Evolutionary conservation across 2,329 filamentous ascomycete genomes (phyloP).

Genomic region (Claviceps lovelessii): DNA sequence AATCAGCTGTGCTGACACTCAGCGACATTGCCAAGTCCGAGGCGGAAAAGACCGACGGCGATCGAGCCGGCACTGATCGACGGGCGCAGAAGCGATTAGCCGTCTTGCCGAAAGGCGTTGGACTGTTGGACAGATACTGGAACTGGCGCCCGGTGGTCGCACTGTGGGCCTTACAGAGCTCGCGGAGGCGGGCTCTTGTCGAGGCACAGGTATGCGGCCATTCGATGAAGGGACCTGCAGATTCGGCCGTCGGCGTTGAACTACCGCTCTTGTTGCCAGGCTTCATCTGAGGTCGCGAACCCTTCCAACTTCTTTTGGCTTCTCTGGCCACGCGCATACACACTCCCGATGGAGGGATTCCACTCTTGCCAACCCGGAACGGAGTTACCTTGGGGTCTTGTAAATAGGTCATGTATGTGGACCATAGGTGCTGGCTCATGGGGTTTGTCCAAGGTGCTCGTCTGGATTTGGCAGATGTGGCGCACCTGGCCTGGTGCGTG

Average conservation of each 20-base stretch:
- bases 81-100: slow-evolving; percentile 36
- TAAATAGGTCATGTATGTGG: slow-evolving; percentile 48
- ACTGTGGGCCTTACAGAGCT: slow-evolving; percentile 45
- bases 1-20: slow-evolving; percentile 46
- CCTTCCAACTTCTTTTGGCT: slow-evolving; percentile 53
- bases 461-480: slow-evolving; percentile 20
- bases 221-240: slow-evolving; percentile 34
- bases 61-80: slow-evolving; percentile 31
- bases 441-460: slow-evolving; percentile 49
- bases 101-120: slow-evolving; percentile 40
- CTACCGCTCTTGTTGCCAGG: slow-evolving; percentile 33
- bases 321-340: slow-evolving; percentile 51
- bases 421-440: slow-evolving; percentile 53
- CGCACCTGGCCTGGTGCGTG: slow-evolving; percentile 6
- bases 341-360: slow-evolving; percentile 50
- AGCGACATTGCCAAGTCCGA: slow-evolving; percentile 51
- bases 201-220: slow-evolving; percentile 52
- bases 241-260: slow-evolving; percentile 38
- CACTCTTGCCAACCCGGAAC: slow-evolving; percentile 47
- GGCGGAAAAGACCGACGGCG: slow-evolving; percentile 38
- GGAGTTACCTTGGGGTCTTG: slow-evolving; percentile 55
- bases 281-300: slow-evolving; percentile 29
- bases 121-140: slow-evolving; percentile 36
- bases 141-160: slow-evolving; percentile 28
- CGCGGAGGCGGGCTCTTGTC: slow-evolving; percentile 46